A percentile compares a stretch with the other conserved stretches of the same genome.
phyloP scores from a whole-genome alignment of 2,329 filamentous ascomycete genomes.

The Graphilbum fragrans region DNA sequence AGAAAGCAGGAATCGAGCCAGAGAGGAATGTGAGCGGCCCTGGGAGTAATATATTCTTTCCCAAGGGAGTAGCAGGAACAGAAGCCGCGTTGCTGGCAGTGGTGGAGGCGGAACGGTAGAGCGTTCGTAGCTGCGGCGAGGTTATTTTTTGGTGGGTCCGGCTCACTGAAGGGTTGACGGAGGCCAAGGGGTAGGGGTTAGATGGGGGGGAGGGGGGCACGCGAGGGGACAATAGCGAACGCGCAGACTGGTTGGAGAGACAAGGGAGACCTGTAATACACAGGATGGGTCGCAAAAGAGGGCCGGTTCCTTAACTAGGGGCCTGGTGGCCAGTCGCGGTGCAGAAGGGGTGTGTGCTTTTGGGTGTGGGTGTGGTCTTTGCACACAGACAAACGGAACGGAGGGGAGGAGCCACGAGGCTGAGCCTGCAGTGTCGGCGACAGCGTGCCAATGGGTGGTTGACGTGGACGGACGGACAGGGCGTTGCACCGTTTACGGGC shows the following conservation, averaged over 20 bases:
- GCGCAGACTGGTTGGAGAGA: neutral
- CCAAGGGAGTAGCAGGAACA: slow-evolving; percentile 4
- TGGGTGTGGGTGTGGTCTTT: neutral
- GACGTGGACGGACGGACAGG: slow-evolving; percentile 4
- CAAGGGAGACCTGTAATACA: slow-evolving; percentile 4
- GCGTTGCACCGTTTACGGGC: neutral
- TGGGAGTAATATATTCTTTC: slow-evolving; percentile 11
- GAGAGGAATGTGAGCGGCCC: slow-evolving; percentile 9
- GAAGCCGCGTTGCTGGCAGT: slow-evolving; percentile 7
- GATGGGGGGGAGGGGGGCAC: neutral
- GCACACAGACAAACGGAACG: neutral
- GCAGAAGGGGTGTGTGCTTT: neutral
- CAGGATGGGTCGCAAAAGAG: neutral
- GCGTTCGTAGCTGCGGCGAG: slow-evolving; percentile 8
- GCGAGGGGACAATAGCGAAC: neutral
- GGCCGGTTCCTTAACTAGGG: slow-evolving; percentile 3
- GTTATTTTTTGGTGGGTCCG: slow-evolving; percentile 10
- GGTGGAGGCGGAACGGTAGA: slow-evolving; percentile 4
- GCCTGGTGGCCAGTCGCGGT: neutral
- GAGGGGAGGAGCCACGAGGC: slow-evolving; percentile 9
- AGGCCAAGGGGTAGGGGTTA: neutral
- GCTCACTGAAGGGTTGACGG: slow-evolving; percentile 3
- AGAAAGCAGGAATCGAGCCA: slow-evolving; percentile 1
- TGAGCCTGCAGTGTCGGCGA: slow-evolving; percentile 7
- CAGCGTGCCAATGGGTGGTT: slow-evolving; percentile 9